Evolutionary conservation across 1,284 basidiomycete genomes (phyloP).

Genomic region (Violaceomyces palustris): DNA sequence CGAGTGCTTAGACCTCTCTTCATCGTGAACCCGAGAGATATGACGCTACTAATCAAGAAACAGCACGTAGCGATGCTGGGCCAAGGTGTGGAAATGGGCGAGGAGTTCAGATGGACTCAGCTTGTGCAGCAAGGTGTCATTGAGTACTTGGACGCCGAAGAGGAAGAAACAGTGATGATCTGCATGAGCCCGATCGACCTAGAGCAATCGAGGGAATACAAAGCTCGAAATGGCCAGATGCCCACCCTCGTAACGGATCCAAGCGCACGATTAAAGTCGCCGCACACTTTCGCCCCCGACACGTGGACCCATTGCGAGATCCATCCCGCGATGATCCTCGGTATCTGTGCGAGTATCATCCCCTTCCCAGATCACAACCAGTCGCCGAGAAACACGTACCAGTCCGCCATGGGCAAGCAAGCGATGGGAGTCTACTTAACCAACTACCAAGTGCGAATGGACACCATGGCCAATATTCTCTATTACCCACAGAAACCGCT

Average conservation of each 20-base stretch:
- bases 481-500: slow-evolving; percentile 99
- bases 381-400: slow-evolving; percentile 96
- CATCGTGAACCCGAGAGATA: slow-evolving; percentile 79
- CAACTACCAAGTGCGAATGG: slow-evolving; percentile 81
- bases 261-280: slow-evolving; percentile 67
- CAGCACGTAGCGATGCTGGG: slow-evolving; percentile 73
- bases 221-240: slow-evolving; percentile 58
- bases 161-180: slow-evolving; percentile 99
- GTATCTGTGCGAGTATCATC: slow-evolving; percentile 96
- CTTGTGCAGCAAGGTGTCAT: slow-evolving; percentile 82
- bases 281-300: slow-evolving; percentile 40
- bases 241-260: slow-evolving; percentile 71
- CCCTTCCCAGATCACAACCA: slow-evolving; percentile 99
- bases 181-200: slow-evolving; percentile 96
- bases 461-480: slow-evolving; percentile 70
- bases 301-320: slow-evolving; percentile 99
- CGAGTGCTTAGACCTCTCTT: slow-evolving; percentile 94
- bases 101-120: slow-evolving; percentile 70
- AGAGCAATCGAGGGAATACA: slow-evolving; percentile 61
- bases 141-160: slow-evolving; percentile 93
- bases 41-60: slow-evolving; percentile 70
- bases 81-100: slow-evolving; percentile 42
- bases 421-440: slow-evolving; percentile 98
- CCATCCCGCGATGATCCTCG: slow-evolving; percentile 97
- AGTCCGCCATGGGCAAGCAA: slow-evolving; percentile 95